These are phyloP conservation scores for Didymella exigua DNA, from an alignment of 2,329 filamentous ascomycete genomes.

Conservation along the genomic window DNA sequence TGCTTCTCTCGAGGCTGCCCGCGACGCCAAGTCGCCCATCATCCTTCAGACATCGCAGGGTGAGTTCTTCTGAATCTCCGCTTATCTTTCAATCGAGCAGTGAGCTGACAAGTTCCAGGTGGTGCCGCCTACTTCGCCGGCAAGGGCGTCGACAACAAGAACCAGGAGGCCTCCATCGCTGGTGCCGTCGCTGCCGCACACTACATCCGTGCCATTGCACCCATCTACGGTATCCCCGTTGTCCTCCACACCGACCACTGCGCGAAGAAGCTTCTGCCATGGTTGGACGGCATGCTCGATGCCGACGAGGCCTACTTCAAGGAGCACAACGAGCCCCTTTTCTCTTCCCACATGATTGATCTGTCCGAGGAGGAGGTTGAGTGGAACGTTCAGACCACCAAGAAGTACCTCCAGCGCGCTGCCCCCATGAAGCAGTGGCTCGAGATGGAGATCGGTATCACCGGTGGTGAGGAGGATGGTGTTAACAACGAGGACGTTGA, in stretches of 20 bases:
- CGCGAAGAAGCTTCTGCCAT: constrained; percentile 98
- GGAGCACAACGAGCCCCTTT: constrained; percentile 75
- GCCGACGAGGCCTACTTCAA: constrained; percentile 97
- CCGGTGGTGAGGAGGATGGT: constrained; percentile 95
- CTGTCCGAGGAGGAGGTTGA: constrained; percentile 77
- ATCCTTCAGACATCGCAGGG: constrained; percentile 22
- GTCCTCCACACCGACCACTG: constrained; percentile 90
- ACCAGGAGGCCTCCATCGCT: constrained; percentile 87
- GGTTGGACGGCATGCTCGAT: constrained; percentile 79
- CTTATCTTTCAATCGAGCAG: neutral
- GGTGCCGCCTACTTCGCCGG: constrained; percentile 72
- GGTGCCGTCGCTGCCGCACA: constrained; percentile 84
- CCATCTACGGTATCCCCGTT: constrained; percentile 68
- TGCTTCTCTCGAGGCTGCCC: constrained; percentile 80
- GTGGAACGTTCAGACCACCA: constrained; percentile 87
- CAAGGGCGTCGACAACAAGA: constrained; percentile 49
- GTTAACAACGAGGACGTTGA: constrained; percentile 98
- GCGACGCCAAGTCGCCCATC: constrained; percentile 87
- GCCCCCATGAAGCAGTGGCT: constrained; percentile 97
- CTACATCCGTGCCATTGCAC: constrained; percentile 88
- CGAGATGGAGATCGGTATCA: constrained; percentile 89
- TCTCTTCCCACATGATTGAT: constrained; percentile 98
- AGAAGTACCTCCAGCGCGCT: constrained; percentile 78
- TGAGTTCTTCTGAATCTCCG: neutral
- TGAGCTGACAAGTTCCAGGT: constrained; percentile 5